Conservation (phyloP, 169 alveolate genomes). For the Plasmodium coatneyi region DNA sequence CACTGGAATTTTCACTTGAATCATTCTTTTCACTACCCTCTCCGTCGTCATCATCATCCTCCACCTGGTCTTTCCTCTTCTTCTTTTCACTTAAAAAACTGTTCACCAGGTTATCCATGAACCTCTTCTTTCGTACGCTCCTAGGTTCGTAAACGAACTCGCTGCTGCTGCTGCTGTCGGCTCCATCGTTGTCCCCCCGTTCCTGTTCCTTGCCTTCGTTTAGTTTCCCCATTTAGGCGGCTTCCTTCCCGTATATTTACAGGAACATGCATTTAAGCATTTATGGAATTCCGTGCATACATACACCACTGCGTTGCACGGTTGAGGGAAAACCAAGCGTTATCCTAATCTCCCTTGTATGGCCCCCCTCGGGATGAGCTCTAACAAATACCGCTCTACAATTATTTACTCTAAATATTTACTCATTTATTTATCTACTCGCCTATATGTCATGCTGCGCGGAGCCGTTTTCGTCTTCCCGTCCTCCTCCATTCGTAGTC, state of each 20-base stretch:
- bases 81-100: constrained; percentile 53
- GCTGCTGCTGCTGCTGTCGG: constrained; percentile 13
- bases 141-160: constrained; percentile 64
- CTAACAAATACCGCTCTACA: neutral
- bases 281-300: constrained; percentile 8
- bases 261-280: neutral
- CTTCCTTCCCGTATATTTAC: neutral
- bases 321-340: neutral
- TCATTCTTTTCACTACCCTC: constrained; percentile 29
- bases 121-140: constrained; percentile 48
- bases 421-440: neutral
- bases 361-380: neutral
- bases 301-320: neutral
- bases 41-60: neutral
- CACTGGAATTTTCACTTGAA: neutral
- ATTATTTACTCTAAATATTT: neutral
- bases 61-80: constrained; percentile 16
- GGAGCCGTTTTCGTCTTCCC: neutral
- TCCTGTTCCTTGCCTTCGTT: constrained; percentile 3
- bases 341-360: neutral
- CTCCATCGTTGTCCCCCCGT: neutral
- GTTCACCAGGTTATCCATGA: constrained; percentile 57
- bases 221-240: constrained; percentile 44
- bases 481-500: neutral
- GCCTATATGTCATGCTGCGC: neutral